A percentile compares a stretch with the other conserved stretches of the same genome.
These are phyloP conservation scores for Telopea speciosissima DNA, from an alignment of 177 flowering plant species.

Conservation along the genomic window DNA sequence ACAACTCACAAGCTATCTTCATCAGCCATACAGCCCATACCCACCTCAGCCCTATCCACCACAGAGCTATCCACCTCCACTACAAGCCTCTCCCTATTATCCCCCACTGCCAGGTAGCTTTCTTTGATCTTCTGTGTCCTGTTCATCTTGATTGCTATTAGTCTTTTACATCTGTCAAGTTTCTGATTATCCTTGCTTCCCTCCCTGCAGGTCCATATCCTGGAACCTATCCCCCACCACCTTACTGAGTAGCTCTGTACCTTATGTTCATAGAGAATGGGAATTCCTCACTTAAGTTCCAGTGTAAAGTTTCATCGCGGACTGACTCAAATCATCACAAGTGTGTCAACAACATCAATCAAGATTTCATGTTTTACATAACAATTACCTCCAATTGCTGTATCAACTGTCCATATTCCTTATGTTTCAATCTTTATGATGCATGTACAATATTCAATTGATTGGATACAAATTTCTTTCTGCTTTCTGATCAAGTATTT, in stretches of 20 bases:
- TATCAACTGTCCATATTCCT: background rate
- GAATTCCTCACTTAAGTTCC: background rate
- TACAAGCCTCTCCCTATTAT: constrained; percentile 30
- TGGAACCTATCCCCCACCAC: constrained; percentile 50
- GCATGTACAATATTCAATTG: background rate
- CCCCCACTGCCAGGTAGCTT: constrained; percentile 54
- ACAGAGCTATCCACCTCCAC: constrained; percentile 42
- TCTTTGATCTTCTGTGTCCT: background rate
- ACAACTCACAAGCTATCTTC: constrained; percentile 22
- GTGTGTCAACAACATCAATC: background rate
- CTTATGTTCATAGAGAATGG: background rate
- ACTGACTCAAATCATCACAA: too few species aligned
- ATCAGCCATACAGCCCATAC: constrained; percentile 21
- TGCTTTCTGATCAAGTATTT: too few species aligned
- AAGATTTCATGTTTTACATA: too few species aligned
- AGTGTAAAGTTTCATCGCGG: background rate
- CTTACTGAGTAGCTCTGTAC: constrained; percentile 21
- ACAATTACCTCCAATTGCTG: background rate
- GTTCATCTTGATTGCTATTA: background rate
- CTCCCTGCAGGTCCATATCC: constrained; percentile 39
- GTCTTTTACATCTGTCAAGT: background rate
- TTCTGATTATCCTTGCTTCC: constrained; percentile 1
- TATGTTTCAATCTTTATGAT: background rate
- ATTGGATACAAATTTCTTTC: too few species aligned
- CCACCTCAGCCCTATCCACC: constrained; percentile 25